Evolutionary conservation across 208 protist genomes (phyloP).

Genomic region (Histomonas meleagridis): DNA sequence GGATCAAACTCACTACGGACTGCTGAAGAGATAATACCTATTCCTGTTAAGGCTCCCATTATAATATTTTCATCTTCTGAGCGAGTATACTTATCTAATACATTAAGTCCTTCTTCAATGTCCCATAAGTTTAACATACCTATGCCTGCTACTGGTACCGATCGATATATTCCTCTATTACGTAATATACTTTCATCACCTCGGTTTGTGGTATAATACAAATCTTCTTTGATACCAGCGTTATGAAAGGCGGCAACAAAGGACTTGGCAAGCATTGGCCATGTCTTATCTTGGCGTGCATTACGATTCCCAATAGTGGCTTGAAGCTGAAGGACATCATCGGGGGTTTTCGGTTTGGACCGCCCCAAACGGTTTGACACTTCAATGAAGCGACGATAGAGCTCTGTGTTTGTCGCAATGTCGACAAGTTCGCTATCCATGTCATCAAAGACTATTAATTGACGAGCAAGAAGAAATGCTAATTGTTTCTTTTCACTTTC

Average conservation of each 20-base stretch:
- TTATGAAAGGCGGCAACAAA: slow-evolving; percentile 22
- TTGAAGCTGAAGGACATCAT: slow-evolving; percentile 22
- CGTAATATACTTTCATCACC: background rate
- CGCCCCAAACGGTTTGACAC: background rate
- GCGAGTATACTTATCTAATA: slow-evolving; percentile 81
- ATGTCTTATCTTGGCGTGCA: background rate
- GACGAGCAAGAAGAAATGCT: slow-evolving; percentile 27
- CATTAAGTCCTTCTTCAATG: slow-evolving; percentile 75
- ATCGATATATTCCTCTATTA: background rate
- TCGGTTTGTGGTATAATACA: background rate
- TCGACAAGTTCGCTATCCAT: slow-evolving; percentile 66
- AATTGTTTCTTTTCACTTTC: slow-evolving; percentile 17
- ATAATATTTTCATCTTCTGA: slow-evolving; percentile 79
- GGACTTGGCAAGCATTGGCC: background rate
- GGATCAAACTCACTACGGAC: slow-evolving; percentile 69
- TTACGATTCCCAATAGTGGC: background rate
- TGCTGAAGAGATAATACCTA: slow-evolving; percentile 60
- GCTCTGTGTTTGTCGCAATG: slow-evolving; percentile 75
- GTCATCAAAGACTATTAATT: slow-evolving; percentile 1
- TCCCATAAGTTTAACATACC: slow-evolving; percentile 69
- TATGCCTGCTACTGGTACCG: background rate
- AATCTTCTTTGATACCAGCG: slow-evolving; percentile 9
- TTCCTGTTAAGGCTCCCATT: slow-evolving; percentile 80
- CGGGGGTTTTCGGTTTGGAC: slow-evolving; percentile 5
- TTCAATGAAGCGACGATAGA: slow-evolving; percentile 74